phyloP scores from a whole-genome alignment of 2,329 filamentous ascomycete species.

The Fusarium haematococcum region DNA sequence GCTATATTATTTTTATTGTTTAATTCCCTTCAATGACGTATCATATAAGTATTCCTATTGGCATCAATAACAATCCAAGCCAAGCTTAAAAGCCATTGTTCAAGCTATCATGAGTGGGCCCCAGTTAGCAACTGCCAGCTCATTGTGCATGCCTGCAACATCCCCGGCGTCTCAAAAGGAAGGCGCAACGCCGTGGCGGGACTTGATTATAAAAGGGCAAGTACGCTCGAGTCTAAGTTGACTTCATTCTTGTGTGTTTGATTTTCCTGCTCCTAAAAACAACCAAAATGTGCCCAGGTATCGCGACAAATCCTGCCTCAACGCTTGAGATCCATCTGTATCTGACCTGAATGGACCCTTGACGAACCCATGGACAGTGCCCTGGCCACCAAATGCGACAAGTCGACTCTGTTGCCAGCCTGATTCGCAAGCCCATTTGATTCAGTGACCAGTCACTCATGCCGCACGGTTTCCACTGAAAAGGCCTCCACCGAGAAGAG shows the following conservation, averaged over 20 bases:
- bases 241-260: not conserved
- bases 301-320: not conserved
- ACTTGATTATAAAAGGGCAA: constrained; percentile 38
- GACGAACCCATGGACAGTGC: constrained; percentile 47
- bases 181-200: constrained; percentile 28
- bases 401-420: constrained; percentile 33
- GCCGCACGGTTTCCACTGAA: not conserved
- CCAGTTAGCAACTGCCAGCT: constrained; percentile 43
- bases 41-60: not conserved
- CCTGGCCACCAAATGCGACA: constrained; percentile 39
- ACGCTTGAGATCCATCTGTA: constrained; percentile 13
- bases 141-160: constrained; percentile 43
- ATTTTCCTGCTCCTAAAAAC: not conserved
- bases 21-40: not conserved
- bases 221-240: constrained; percentile 7
- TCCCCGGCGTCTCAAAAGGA: constrained; percentile 23
- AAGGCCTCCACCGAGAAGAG: not conserved
- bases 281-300: not conserved
- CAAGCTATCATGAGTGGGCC: constrained; percentile 37
- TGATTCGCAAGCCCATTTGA: constrained; percentile 38
- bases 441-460: constrained; percentile 32
- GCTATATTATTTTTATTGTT: not conserved
- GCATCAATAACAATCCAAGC: not conserved
- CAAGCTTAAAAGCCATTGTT: constrained; percentile 38
- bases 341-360: constrained; percentile 13